Conservation (phyloP, 2,329 filamentous ascomycete genomes). For the Trichoderma hamatum region DNA sequence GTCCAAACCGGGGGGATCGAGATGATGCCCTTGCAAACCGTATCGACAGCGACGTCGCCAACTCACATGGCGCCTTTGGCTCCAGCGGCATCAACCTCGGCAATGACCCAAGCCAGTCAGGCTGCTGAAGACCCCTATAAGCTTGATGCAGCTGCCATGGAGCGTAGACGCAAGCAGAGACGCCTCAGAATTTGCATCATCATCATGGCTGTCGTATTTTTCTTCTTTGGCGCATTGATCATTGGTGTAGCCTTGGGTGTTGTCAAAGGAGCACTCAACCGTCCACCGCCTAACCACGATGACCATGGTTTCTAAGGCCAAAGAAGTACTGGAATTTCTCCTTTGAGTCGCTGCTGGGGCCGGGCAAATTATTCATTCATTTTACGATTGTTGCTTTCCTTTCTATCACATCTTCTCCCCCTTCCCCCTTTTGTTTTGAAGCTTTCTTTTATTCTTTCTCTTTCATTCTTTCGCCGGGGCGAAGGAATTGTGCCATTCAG, state of each 20-base stretch:
- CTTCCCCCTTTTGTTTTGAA: not conserved
- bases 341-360: not conserved
- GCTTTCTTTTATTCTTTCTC: not conserved
- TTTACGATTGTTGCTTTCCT: not conserved
- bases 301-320: not conserved
- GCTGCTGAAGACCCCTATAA: constrained; percentile 29
- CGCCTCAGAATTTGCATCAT: constrained; percentile 32
- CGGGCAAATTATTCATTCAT: not conserved
- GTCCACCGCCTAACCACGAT: not conserved
- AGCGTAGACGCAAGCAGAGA: constrained; percentile 31
- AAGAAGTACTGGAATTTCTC: not conserved
- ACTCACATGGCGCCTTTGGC: not conserved
- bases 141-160: constrained; percentile 33
- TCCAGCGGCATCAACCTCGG: constrained; percentile 27
- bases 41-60: not conserved
- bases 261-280: constrained; percentile 28
- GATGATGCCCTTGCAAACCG: constrained; percentile 19
- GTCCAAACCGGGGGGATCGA: constrained; percentile 7
- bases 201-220: constrained; percentile 29
- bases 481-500: not conserved
- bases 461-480: not conserved
- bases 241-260: constrained; percentile 36
- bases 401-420: not conserved
- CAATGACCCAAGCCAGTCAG: constrained; percentile 14
- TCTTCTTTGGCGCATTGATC: constrained; percentile 36